Evolutionary conservation across 495 filamentous ascomycete genomes (phyloP).

Genomic region (Penicillium paradoxum): DNA sequence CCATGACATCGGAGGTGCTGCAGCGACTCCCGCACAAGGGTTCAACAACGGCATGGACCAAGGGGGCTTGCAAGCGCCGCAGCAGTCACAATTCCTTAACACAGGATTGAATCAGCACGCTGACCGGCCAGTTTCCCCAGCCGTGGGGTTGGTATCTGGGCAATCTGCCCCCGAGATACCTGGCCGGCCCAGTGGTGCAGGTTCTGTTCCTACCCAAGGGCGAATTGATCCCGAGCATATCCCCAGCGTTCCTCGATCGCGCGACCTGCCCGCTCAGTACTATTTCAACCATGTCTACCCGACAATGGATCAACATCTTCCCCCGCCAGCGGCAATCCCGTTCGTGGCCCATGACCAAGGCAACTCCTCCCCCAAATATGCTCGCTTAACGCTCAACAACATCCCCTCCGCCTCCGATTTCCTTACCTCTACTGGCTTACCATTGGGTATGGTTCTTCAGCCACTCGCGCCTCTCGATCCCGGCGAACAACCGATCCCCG

Average conservation of each 20-base stretch:
- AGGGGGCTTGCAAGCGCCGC: constrained; percentile 36
- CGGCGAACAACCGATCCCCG: constrained; percentile 83
- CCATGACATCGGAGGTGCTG: constrained; percentile 71
- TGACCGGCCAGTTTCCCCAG: constrained; percentile 48
- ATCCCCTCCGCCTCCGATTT: constrained; percentile 82
- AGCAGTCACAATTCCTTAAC: constrained; percentile 66
- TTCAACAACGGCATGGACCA: constrained; percentile 60
- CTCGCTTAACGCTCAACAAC: constrained; percentile 84
- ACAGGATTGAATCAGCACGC: constrained; percentile 52
- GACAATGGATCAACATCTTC: constrained; percentile 86
- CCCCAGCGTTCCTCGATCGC: constrained; percentile 81
- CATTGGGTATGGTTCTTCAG: constrained; percentile 84
- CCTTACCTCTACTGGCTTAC: constrained; percentile 70
- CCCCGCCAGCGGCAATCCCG: constrained; percentile 83
- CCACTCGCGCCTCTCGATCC: constrained; percentile 78
- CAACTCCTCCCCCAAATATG: constrained; percentile 92
- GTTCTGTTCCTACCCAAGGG: constrained; percentile 58
- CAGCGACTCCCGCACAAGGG: constrained; percentile 47
- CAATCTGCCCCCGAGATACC: constrained; percentile 48
- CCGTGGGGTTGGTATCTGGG: constrained; percentile 43
- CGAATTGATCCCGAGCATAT: constrained; percentile 89
- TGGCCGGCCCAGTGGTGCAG: constrained; percentile 35
- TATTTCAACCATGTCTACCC: constrained; percentile 86
- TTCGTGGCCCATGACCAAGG: constrained; percentile 93
- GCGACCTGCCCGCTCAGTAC: constrained; percentile 75